A percentile compares a stretch with the other conserved stretches of the same genome.
phyloP scores from a whole-genome alignment of 1,139 yeast genomes.

The Saccharomyces hybrid region DNA sequence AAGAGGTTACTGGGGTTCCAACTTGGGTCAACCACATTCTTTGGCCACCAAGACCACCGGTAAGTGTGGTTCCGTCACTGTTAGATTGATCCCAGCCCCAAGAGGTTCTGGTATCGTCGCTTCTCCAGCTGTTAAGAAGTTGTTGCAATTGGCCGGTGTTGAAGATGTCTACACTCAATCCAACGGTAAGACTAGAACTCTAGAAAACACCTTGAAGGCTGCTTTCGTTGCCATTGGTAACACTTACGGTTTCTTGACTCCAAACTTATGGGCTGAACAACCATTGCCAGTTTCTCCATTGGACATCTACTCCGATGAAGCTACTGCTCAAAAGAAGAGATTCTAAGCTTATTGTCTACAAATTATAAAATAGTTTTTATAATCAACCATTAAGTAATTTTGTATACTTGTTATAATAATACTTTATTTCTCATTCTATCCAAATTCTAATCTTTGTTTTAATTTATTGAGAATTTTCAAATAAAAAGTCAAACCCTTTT shows the following conservation, averaged over 20 bases:
- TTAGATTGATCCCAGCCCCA: slow-evolving; percentile 99
- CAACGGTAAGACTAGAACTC: slow-evolving; percentile 98
- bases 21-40: slow-evolving; percentile 99
- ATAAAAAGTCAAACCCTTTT: not conserved
- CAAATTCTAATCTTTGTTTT: not conserved
- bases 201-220: slow-evolving; percentile 99
- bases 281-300: slow-evolving; percentile 86
- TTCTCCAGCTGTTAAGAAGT: slow-evolving; percentile 98
- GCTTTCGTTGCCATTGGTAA: slow-evolving; percentile 98
- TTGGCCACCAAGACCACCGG: slow-evolving; percentile 97
- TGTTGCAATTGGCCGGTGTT: slow-evolving; percentile 98
- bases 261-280: slow-evolving; percentile 93
- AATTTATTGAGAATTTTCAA: not conserved
- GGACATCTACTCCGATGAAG: slow-evolving; percentile 86
- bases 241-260: slow-evolving; percentile 99
- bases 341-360: slow-evolving; percentile 32
- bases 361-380: slow-evolving; percentile 3
- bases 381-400: slow-evolving; percentile 5
- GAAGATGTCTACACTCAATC: slow-evolving; percentile 99
- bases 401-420: slow-evolving; percentile 4
- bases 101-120: slow-evolving; percentile 99
- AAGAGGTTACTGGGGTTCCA: slow-evolving; percentile 99
- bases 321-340: slow-evolving; percentile 68
- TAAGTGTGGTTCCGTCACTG: slow-evolving; percentile 98
- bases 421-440: not conserved